Evolutionary conservation across 2,329 filamentous ascomycete species (phyloP).

Genomic region (Cercospora beticola): DNA sequence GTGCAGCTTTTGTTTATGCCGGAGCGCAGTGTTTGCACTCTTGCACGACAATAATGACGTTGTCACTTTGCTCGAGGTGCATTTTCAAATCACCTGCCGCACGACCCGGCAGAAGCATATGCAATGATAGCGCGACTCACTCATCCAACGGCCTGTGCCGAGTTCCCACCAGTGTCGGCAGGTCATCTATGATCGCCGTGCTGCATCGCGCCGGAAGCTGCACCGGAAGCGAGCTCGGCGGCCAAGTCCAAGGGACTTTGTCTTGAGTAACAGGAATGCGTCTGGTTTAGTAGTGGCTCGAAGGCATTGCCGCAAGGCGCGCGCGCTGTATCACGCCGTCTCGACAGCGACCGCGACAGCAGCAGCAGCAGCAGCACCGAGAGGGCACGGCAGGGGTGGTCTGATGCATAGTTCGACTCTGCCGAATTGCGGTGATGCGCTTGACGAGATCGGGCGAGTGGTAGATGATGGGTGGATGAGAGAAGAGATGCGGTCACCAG

Average conservation of each 20-base stretch:
- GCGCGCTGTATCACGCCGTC: background rate
- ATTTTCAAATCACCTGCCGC: background rate
- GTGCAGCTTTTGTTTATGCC: background rate
- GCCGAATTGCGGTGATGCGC: background rate
- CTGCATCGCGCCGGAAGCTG: constrained; percentile 6
- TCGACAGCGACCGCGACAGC: too few relatives aligned
- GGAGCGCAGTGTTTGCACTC: background rate
- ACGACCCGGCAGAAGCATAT: background rate
- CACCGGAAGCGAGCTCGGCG: background rate
- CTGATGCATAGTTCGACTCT: background rate
- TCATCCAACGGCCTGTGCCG: background rate
- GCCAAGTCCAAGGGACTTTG: background rate
- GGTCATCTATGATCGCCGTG: background rate
- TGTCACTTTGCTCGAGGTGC: background rate
- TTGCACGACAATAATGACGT: constrained; percentile 1
- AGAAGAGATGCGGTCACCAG: constrained; percentile 5
- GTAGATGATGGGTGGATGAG: background rate
- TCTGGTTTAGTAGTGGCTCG: background rate
- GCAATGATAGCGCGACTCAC: background rate
- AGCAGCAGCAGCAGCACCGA: background rate
- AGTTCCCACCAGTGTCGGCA: background rate
- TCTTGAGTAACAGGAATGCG: background rate
- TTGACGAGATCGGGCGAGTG: background rate
- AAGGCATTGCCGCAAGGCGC: background rate
- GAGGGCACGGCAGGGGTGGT: background rate